These are phyloP conservation scores for Acarospora socialis DNA, from an alignment of 2,329 filamentous ascomycete genomes.

Conservation along the genomic window DNA sequence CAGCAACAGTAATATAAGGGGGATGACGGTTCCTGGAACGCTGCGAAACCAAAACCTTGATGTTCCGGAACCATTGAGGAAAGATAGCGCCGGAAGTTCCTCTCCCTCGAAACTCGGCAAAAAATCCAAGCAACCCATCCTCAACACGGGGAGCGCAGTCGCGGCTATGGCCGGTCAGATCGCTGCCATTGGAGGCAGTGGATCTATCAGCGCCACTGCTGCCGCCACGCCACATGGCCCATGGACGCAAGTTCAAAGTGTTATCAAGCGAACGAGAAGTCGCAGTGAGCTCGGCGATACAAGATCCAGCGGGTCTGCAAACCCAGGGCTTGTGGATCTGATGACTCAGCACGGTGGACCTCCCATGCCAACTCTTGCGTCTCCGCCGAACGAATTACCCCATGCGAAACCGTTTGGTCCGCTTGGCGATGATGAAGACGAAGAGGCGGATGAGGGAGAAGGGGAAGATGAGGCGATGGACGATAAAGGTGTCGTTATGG, in stretches of 20 bases:
- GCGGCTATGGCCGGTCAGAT: slow-evolving; percentile 32
- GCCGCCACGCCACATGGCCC: slow-evolving; percentile 23
- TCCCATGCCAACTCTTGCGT: slow-evolving; percentile 41
- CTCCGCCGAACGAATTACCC: slow-evolving; percentile 26
- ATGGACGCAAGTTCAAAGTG: slow-evolving; percentile 30
- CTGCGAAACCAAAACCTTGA: slow-evolving; percentile 21
- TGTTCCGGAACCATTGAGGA: slow-evolving; percentile 13
- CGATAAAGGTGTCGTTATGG: slow-evolving; percentile 47
- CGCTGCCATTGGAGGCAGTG: slow-evolving; percentile 34
- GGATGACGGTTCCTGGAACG: too few species aligned
- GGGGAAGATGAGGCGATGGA: slow-evolving; percentile 43
- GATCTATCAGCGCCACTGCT: slow-evolving; percentile 44
- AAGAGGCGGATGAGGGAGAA: slow-evolving; percentile 45
- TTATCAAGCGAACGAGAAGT: slow-evolving; percentile 39
- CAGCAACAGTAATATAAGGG: slow-evolving; percentile 32
- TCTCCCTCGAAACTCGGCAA: slow-evolving; percentile 22
- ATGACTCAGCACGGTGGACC: slow-evolving; percentile 45
- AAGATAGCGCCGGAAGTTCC: slow-evolving; percentile 13
- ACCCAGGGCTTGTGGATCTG: slow-evolving; percentile 35
- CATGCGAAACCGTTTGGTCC: slow-evolving; percentile 11
- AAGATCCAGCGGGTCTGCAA: slow-evolving; percentile 20
- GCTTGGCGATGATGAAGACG: slow-evolving; percentile 20
- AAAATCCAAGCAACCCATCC: slow-evolving; percentile 24
- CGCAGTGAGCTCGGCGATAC: slow-evolving; percentile 39
- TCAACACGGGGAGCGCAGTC: slow-evolving; percentile 27